Evolutionary conservation across 192 early-diverging fungal genomes (phyloP), one percentile per base, ranked within the genome.

Genomic region (Helicostylum pulchrum): DNA sequence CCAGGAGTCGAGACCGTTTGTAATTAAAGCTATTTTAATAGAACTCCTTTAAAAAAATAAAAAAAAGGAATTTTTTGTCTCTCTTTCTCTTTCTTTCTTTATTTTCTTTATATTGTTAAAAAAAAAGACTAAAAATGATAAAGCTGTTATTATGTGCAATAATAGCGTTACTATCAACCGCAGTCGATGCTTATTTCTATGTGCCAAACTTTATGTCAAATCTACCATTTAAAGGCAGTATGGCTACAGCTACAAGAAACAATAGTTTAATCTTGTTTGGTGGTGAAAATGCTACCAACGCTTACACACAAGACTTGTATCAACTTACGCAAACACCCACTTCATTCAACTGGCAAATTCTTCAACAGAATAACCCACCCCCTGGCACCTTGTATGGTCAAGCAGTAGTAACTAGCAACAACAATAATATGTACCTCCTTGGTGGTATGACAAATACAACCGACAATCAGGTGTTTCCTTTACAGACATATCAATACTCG

Each of bases 211-310:
- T 45, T n/a, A 51, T 59, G 48, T 23, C 50, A 15, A 44, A 34
- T 44, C 48, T 62, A 20, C 61, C 61, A 8, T 62, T 62, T 62
- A 62, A 49, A 31, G 61, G 61, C 21, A 48, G 61, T 15, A 51
- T 36, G 26, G 49, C 61, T 19, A 23, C 47, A 34, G 48, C 61
- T 20, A 46, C 23, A 42, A 7, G 61, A 34, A 52, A 62, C 31
- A 62, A 62, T 17, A 50, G 46, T 31, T 23, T 62, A 9, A 48
- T 62, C 50, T 11, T 62, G 11, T 62, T 50, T 62, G 61, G 61
- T 12, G 61, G 61, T 20, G 61, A 62, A 36, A 50, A 62, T 31
- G 61, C 61, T 10, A 34, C 47, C 2, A 49, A 26, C 36, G 32
- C 23, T 3, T 62, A 52, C 34, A 32, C 32, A 1, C 9, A 46